A percentile compares a stretch with the other conserved stretches of the same genome.
Evolutionary conservation across 148 eudicot genomes (phyloP).

Genomic region (Silene latifolia): DNA sequence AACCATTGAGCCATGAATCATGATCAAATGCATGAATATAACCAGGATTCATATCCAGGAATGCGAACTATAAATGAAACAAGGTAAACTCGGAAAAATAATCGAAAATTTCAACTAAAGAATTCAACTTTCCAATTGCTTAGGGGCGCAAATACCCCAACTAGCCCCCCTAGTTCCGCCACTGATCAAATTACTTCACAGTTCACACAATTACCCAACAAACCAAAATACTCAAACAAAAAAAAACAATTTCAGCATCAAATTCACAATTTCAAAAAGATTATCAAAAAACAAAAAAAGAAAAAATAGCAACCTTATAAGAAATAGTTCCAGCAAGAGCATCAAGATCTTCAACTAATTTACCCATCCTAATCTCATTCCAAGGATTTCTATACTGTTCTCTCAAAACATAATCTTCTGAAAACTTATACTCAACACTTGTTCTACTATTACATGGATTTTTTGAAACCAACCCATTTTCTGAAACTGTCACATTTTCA

Average conservation of each 20-base stretch:
- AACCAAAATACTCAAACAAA: too few species aligned
- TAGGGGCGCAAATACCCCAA: too few species aligned
- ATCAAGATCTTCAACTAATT: slow-evolving; percentile 93
- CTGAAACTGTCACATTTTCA: slow-evolving; percentile 1
- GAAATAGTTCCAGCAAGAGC: slow-evolving; percentile 93
- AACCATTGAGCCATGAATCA: not conserved
- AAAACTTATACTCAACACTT: slow-evolving; percentile 58
- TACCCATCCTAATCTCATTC: slow-evolving; percentile 80
- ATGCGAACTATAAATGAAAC: too few species aligned
- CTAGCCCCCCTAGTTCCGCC: too few species aligned
- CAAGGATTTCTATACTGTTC: slow-evolving; percentile 94
- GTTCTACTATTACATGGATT: slow-evolving; percentile 66
- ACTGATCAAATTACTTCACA: not conserved
- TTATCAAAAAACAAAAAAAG: not conserved
- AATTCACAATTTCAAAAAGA: not conserved
- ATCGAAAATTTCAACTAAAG: too few species aligned
- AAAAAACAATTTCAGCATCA: not conserved
- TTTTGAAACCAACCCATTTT: slow-evolving; percentile 42
- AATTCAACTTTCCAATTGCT: too few species aligned
- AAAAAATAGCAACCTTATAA: slow-evolving; percentile 45
- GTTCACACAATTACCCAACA: not conserved
- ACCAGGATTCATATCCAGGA: too few species aligned
- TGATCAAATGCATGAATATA: not conserved
- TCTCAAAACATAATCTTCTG: slow-evolving; percentile 59
- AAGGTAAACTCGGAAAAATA: too few species aligned